Evolutionary conservation across 202 grass and related monocot species (phyloP).

Genomic region (Panicum hallii): DNA sequence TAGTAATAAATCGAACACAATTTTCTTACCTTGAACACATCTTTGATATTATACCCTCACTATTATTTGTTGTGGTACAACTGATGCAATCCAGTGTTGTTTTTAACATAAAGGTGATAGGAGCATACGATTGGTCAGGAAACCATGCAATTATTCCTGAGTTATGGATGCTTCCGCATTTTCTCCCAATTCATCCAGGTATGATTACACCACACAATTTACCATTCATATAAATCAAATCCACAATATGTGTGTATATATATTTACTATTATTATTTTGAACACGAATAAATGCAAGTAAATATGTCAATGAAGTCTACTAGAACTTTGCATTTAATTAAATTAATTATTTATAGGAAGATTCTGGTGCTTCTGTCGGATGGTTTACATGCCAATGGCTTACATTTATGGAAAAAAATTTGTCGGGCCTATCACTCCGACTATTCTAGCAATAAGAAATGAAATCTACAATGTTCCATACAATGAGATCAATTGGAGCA

Average conservation of each 20-base stretch:
- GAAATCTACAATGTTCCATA: slow-evolving; percentile 29
- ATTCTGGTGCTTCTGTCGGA: slow-evolving; percentile 29
- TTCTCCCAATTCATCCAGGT: slow-evolving; percentile 50
- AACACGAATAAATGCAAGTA: neutral
- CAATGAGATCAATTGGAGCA: slow-evolving; percentile 28
- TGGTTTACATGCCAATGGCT: slow-evolving; percentile 46
- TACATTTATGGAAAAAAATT: slow-evolving; percentile 45
- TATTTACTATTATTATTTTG: neutral
- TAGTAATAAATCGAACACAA: neutral
- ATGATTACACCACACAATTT: neutral
- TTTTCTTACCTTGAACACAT: neutral
- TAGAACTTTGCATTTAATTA: neutral
- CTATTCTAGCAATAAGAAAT: slow-evolving; percentile 30
- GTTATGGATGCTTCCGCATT: slow-evolving; percentile 38
- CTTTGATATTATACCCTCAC: neutral
- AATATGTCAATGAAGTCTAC: neutral
- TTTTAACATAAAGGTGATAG: slow-evolving; percentile 41
- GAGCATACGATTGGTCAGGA: slow-evolving; percentile 46
- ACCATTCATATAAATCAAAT: neutral
- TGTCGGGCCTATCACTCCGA: slow-evolving; percentile 32
- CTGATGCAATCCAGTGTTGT: neutral
- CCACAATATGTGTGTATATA: neutral
- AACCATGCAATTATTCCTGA: slow-evolving; percentile 41
- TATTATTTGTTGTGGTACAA: neutral
- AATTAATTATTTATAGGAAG: slow-evolving; percentile 10